A percentile compares a stretch with the other conserved stretches of the same genome.
Evolutionary conservation across 202 grass and related monocot genomes (phyloP).

Genomic region (Thinopyrum obtusiflorum): DNA sequence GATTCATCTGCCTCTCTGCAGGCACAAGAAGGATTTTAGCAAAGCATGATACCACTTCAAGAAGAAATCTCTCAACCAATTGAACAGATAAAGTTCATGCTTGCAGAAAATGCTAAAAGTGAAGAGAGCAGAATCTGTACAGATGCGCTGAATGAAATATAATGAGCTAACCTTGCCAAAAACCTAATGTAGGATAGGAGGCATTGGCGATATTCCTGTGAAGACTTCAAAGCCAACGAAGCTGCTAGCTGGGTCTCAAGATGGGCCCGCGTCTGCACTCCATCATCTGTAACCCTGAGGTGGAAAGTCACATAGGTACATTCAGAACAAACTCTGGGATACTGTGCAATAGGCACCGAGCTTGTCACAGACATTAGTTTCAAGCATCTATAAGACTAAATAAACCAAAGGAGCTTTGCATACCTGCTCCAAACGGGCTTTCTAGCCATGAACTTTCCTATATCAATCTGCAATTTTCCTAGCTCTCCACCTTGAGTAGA

Average conservation of each 20-base stretch:
- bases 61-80: background rate
- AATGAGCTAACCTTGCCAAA: conserved; percentile 66
- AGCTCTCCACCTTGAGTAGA: conserved; percentile 78
- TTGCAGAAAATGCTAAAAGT: background rate
- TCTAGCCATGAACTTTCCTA: conserved; percentile 77
- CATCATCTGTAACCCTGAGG: conserved; percentile 74
- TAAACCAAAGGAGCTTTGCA: background rate
- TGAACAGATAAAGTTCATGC: background rate
- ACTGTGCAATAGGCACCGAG: too few species aligned
- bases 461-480: conserved; percentile 80
- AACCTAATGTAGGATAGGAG: conserved; percentile 88
- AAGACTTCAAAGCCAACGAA: conserved; percentile 71
- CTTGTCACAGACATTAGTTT: conserved; percentile 17
- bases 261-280: conserved; percentile 80
- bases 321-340: conserved; percentile 10
- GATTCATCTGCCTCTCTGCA: conserved; percentile 91
- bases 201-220: conserved; percentile 90
- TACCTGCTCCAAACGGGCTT: conserved; percentile 89
- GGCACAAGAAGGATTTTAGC: background rate
- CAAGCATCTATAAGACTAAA: background rate
- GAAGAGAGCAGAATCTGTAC: background rate
- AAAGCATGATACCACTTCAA: background rate
- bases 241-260: conserved; percentile 89
- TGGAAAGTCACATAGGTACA: background rate
- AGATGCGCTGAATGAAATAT: background rate